phyloP scores from a whole-genome alignment of 208 protist genomes.

The Wallacemonas rigidus region DNA sequence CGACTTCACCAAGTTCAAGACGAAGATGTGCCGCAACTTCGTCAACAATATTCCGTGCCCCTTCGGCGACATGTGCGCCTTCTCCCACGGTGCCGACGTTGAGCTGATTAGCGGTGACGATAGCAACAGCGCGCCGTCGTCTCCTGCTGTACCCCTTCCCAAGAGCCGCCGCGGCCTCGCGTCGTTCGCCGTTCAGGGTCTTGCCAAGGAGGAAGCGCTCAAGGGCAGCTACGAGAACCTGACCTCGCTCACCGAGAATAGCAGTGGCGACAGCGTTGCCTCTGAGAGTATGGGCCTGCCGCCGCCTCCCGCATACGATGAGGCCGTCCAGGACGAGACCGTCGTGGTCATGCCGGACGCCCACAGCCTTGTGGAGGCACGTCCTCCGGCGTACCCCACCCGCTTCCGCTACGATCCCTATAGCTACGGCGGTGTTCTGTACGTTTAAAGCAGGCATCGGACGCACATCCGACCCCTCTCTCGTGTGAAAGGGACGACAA shows the following conservation, averaged over 20 bases:
- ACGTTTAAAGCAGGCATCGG: conserved; percentile 29
- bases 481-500: no score
- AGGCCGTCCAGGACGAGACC: conserved; percentile 51
- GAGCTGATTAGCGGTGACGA: conserved; percentile 12
- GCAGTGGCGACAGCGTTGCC: conserved; percentile 14
- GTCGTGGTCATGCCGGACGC: conserved; percentile 19
- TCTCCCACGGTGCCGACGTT: conserved; percentile 76
- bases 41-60: conserved; percentile 61
- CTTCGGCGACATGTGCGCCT: conserved; percentile 85
- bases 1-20: conserved; percentile 86
- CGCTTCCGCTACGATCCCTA: conserved; percentile 90
- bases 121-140: conserved; percentile 22
- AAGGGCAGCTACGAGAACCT: conserved; percentile 22
- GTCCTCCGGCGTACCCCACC: conserved; percentile 73
- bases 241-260: conserved; percentile 9
- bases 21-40: conserved; percentile 89
- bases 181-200: conserved; percentile 7
- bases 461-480: no score
- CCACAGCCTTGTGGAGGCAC: conserved; percentile 10
- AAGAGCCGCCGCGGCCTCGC: conserved; percentile 15
- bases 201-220: conserved; percentile 18
- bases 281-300: conserved; percentile 19
- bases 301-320: conserved; percentile 74
- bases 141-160: conserved; percentile 13
- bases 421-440: conserved; percentile 67